Evolutionary conservation across 2,329 filamentous ascomycete genomes (phyloP).

Genomic region (Dendryphion nanum): DNA sequence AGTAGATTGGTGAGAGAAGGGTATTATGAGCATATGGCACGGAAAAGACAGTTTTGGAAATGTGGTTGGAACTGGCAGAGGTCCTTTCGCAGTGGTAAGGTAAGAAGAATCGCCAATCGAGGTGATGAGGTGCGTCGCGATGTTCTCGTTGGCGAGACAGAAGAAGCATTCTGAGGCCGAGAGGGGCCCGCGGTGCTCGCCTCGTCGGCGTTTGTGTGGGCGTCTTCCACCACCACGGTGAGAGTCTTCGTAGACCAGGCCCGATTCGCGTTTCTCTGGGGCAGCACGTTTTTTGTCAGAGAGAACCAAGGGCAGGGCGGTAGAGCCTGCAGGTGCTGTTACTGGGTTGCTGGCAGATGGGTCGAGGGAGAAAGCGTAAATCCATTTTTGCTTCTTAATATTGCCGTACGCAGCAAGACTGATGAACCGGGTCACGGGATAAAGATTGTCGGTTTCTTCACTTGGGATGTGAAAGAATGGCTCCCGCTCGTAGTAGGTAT

Average conservation of each 20-base stretch:
- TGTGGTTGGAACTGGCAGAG: constrained; percentile 69
- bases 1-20: constrained; percentile 77
- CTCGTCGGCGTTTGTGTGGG: constrained; percentile 39
- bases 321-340: constrained; percentile 67
- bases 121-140: constrained; percentile 84
- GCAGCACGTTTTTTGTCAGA: constrained; percentile 59
- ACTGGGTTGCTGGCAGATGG: constrained; percentile 59
- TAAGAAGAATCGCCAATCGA: constrained; percentile 87
- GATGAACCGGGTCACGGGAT: constrained; percentile 80
- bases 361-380: constrained; percentile 70
- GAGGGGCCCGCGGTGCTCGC: constrained; percentile 34
- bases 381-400: constrained; percentile 70
- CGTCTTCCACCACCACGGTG: constrained; percentile 28
- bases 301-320: constrained; percentile 68
- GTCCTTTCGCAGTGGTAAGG: constrained; percentile 88
- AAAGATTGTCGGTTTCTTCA: constrained; percentile 50
- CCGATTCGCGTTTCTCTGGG: constrained; percentile 31
- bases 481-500: constrained; percentile 84
- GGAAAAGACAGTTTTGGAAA: constrained; percentile 75
- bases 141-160: constrained; percentile 82
- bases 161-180: constrained; percentile 84
- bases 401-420: constrained; percentile 81
- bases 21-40: constrained; percentile 87
- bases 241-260: constrained; percentile 37
- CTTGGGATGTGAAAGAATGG: constrained; percentile 74